Percentiles rank a stretch among this genome's conserved stretches.
phyloP scores from a whole-genome alignment of 352 stramenopile genomes.

The Phytophthora syringae region DNA sequence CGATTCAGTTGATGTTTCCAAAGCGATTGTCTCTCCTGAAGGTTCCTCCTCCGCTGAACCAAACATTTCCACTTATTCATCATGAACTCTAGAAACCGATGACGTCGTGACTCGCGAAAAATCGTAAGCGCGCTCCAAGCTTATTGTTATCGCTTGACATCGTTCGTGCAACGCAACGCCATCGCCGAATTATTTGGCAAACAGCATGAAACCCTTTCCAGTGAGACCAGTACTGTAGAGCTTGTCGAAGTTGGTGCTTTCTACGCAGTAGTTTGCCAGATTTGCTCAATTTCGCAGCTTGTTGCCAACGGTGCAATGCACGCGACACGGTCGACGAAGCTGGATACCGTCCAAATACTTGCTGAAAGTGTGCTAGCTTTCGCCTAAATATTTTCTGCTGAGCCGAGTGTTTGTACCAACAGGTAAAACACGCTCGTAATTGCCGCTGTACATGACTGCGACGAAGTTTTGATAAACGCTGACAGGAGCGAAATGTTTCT shows the following conservation, averaged over 20 bases:
- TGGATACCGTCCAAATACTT: conserved; percentile 44
- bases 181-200: conserved; percentile 29
- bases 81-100: neutral
- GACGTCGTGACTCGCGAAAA: conserved; percentile 24
- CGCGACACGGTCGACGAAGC: conserved; percentile 31
- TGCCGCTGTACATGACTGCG: conserved; percentile 2
- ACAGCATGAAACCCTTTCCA: conserved; percentile 39
- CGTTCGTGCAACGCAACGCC: conserved; percentile 15
- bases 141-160: conserved; percentile 22
- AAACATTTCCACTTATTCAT: conserved; percentile 7
- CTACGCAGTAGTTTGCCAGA: conserved; percentile 10
- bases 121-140: conserved; percentile 41
- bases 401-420: conserved; percentile 22
- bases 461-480: conserved; percentile 8
- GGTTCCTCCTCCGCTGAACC: conserved; percentile 6
- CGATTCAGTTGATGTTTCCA: conserved; percentile 28
- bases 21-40: conserved; percentile 28
- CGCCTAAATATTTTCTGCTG: conserved; percentile 23
- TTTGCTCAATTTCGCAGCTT: conserved; percentile 1
- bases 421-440: conserved; percentile 6
- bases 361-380: conserved; percentile 49
- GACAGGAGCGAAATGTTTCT: conserved; percentile 6
- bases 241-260: conserved; percentile 8
- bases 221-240: conserved; percentile 20
- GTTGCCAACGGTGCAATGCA: conserved; percentile 43